Base-by-base conservation (phyloP, 78 protist species). In the Cavenderia fasciculata region DNA sequence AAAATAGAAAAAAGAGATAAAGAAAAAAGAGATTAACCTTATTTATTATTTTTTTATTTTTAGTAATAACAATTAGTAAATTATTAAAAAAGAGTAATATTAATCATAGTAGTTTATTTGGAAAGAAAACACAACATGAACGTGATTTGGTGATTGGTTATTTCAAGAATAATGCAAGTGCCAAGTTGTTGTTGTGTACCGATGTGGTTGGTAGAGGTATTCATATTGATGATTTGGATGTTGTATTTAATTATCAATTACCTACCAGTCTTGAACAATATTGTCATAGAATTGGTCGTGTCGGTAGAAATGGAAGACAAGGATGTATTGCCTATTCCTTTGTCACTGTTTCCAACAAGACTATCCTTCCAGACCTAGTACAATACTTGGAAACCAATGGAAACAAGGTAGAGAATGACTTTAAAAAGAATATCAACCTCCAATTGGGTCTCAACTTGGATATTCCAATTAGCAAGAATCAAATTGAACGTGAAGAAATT, bases 271-370 rank as follows among this genome's bases (percentile, higher is more conserved):
- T 77, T 12, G 86, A 73, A 21, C 87, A 73, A 47, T 96, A 96
- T 74, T 75, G 91, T 52, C 97, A 96, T 79, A 59, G 98, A 18
- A 70, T 96, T 18, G 97, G 97, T 18, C 73, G 98, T 25, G 96
- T 95, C 29, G 96, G 97, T 18, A 85, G 98, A 43, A 95, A 97
- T 18, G 96, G 96, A 27, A 38, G 43, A 51, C 38, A 56, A 4
- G 85, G 25, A 25, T n/a, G n/a, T n/a, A 27, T 46, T 14, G 31
- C 74, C 4, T 19, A 38, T 4, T 40, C 44, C 3, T 63, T 63
- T 8, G 72, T 40, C 2, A n/a, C 72, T 2, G 19, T 12, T 5
- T 19, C 33, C 38, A 63, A 63, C n/a, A 7, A 38, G 47, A 43
- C 33, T 4, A 4, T 63, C 31, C 1, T 38, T n/a, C 47, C 19